A percentile compares a stretch with the other conserved stretches of the same genome.
These are phyloP conservation scores for Rickenella mellea DNA, from an alignment of 768 basidiomycete species.

Conservation along the genomic window DNA sequence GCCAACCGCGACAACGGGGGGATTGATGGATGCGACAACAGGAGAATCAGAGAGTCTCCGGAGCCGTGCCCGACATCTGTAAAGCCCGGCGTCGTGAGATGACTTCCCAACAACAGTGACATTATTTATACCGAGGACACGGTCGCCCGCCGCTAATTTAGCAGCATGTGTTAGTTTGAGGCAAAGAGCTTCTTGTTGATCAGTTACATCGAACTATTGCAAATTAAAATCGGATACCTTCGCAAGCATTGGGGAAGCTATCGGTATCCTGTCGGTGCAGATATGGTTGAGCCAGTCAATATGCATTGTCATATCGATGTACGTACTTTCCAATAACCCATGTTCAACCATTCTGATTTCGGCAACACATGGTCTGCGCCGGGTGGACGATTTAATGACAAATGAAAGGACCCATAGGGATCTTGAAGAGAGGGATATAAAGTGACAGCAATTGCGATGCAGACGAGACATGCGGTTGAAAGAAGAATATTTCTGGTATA, in stretches of 20 bases:
- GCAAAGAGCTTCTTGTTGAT: constrained; percentile 37
- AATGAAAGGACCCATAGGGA: constrained; percentile 53
- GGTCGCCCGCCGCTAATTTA: constrained; percentile 27
- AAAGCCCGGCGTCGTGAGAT: constrained; percentile 1
- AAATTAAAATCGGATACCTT: constrained; percentile 27
- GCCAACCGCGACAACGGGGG: constrained; percentile 37
- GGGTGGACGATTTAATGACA: constrained; percentile 37
- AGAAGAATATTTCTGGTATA: no score
- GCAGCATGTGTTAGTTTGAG: constrained; percentile 37
- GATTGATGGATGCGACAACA: constrained; percentile 34
- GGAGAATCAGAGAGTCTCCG: constrained; percentile 54
- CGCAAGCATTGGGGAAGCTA: constrained; percentile 49
- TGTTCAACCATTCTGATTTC: constrained; percentile 62
- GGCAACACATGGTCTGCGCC: constrained; percentile 25
- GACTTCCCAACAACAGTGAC: not conserved
- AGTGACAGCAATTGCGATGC: no score
- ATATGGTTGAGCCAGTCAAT: not conserved
- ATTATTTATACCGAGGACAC: constrained; percentile 39
- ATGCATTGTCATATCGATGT: not conserved
- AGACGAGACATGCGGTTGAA: no score
- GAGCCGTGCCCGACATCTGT: constrained; percentile 62
- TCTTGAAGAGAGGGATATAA: constrained; percentile 26
- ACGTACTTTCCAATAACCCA: constrained; percentile 60
- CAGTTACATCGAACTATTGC: no score
- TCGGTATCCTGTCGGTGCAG: constrained; percentile 28